Evolutionary conservation across 2,329 filamentous ascomycete genomes (phyloP).

Genomic region (Phyllosticta citribraziliensis): DNA sequence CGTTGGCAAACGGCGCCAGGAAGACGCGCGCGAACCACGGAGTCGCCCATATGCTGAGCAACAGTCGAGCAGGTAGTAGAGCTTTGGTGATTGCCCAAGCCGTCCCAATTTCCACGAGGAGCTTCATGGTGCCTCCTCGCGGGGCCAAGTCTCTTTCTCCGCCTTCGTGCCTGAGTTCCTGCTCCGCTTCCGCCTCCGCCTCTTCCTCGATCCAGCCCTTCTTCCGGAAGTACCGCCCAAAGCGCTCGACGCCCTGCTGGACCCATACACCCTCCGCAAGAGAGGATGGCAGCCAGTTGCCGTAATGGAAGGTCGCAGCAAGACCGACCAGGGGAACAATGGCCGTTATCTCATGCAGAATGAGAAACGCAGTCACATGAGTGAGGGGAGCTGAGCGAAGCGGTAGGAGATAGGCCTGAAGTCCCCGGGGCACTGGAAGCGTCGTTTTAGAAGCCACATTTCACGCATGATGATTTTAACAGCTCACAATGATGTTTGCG

Average conservation of each 20-base stretch:
- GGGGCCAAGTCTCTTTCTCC: slow-evolving; percentile 17
- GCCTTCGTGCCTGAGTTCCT: slow-evolving; percentile 22
- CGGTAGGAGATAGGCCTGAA: slow-evolving; percentile 59
- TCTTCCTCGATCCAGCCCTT: slow-evolving; percentile 58
- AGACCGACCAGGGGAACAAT: slow-evolving; percentile 69
- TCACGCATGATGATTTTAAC: neutral
- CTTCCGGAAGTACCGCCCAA: slow-evolving; percentile 64
- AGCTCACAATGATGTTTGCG: neutral
- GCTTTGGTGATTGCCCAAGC: slow-evolving; percentile 88
- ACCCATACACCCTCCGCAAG: slow-evolving; percentile 44
- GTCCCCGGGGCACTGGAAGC: slow-evolving; percentile 43
- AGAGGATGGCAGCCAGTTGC: slow-evolving; percentile 57
- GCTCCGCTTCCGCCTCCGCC: slow-evolving; percentile 36
- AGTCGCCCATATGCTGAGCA: slow-evolving; percentile 75
- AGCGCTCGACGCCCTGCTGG: slow-evolving; percentile 57
- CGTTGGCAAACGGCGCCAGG: neutral
- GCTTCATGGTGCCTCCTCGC: slow-evolving; percentile 27
- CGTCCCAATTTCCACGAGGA: slow-evolving; percentile 52
- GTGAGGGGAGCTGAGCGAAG: slow-evolving; percentile 70
- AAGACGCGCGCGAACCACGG: slow-evolving; percentile 73
- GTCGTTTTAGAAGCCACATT: neutral
- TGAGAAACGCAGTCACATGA: slow-evolving; percentile 74
- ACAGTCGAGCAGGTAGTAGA: slow-evolving; percentile 65
- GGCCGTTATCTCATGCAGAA: slow-evolving; percentile 88
- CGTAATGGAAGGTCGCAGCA: slow-evolving; percentile 70